A percentile compares a stretch with the other conserved stretches of the same genome.
Evolutionary conservation across 2,329 filamentous ascomycete species (phyloP).

Genomic region (Fusarium hainanense): DNA sequence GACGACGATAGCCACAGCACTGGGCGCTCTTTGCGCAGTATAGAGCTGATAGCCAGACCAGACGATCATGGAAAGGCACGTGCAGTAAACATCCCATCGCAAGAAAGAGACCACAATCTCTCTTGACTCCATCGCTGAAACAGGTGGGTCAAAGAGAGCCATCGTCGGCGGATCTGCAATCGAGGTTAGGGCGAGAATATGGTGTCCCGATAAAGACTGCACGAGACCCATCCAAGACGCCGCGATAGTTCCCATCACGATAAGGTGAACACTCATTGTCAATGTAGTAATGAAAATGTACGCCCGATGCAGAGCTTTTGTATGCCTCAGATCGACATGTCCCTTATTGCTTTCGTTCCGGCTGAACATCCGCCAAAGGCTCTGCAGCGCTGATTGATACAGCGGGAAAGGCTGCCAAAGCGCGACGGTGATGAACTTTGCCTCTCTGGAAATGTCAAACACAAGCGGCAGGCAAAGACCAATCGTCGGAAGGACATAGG

Average conservation of each 20-base stretch:
- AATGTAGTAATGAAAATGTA: constrained; percentile 24
- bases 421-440: constrained; percentile 18
- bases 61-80: constrained; percentile 28
- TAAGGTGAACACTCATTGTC: constrained; percentile 7
- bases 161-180: constrained; percentile 27
- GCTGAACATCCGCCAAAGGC: background rate
- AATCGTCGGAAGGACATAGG: constrained; percentile 30
- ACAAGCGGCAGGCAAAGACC: constrained; percentile 29
- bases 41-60: constrained; percentile 33
- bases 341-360: background rate
- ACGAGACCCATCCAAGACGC: constrained; percentile 1
- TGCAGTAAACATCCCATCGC: constrained; percentile 40
- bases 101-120: constrained; percentile 37
- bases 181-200: constrained; percentile 31
- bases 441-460: background rate
- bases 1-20: background rate
- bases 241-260: constrained; percentile 18
- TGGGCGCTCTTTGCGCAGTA: background rate
- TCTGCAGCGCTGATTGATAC: constrained; percentile 23
- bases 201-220: constrained; percentile 13
- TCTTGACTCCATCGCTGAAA: constrained; percentile 10
- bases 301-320: background rate
- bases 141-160: constrained; percentile 17
- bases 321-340: background rate
- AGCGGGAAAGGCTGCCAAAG: constrained; percentile 39